Evolutionary conservation across 2,329 filamentous ascomycete species (phyloP), one percentile per base, ranked within the genome.

Genomic region (Penicillium sp.): DNA sequence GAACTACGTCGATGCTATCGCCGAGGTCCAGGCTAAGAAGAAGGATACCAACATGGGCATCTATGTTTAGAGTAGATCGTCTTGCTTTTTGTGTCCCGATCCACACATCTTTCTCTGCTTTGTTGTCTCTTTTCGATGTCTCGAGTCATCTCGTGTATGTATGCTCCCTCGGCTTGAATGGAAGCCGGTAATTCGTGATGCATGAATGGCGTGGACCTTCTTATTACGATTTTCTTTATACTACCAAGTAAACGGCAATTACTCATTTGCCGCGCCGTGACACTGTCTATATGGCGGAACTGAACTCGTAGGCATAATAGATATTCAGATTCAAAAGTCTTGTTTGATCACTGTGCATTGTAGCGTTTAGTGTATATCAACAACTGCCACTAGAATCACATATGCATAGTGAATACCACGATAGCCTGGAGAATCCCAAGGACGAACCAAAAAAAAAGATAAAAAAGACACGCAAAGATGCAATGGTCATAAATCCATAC

Each of bases 1-100:
- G 80, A 91, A 99, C 77, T 99, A 97, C 72, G 94, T 99, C 49
- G 94, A 99, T 81, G 94, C 94, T 59, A 97, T 99, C 75, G 85
- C 92, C 37, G 94, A 99, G 78, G 94, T 99, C 67, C 91, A 77
- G 65, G 73, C 76, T 42, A 87, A 96, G 87, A 96, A 96, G 89
- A 95, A 95, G 85, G 91, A 95, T 73, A 84, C 80, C 47, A 75
- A 75, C 61, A 72, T 74, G 67, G 74, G 74, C 52, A 77, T 77
- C 59, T 77, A 77, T 61, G 75, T 77, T 53, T 77, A 71, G 53
- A 46, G n/a, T 48, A 59, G 50, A 47, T 6, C 11, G 22, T 57
- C 39, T 54, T 55, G 59, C 40, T 57, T 49, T 37, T 50, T 55
- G 55, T 45, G 55, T 50, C 32, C 57, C 46, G 34, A 56, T 40